Evolutionary conservation across 768 basidiomycete species (phyloP), one percentile per base, ranked within the genome.

Genomic region (Lentinula lateritia): DNA sequence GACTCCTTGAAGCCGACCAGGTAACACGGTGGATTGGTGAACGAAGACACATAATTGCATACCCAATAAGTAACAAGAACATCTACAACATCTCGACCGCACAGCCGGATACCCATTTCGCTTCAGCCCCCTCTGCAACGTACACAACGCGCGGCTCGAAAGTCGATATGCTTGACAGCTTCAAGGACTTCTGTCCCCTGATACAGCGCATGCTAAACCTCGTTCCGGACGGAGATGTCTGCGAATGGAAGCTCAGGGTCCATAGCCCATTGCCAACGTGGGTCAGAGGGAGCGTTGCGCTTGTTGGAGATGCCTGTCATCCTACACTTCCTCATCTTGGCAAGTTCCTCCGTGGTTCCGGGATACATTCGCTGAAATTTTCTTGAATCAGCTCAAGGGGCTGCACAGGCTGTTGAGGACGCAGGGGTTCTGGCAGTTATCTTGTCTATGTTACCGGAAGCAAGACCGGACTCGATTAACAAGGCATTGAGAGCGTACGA

Each of bases 341-440:
- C 13, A 6, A 7, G 5, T 15, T 58, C 28, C 32, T 6, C 20
- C 6, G 10, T 0, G 5, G 10, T 45, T 15, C 32, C 15, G 0
- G 3, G 16, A 15, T 6, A 18, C 15, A 6, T 45, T 3, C 16
- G 16, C 43, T 45, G 43, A 45, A 8, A 6, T 2, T 41, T 58
- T 38, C 5, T 42, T 9, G 39, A 60, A 35, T 52, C 62, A 16
- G 58, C 61, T 1, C 72, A 76, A 63, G 78, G 77, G 6, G 77
- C 76, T 4, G 73, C 78, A 1, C 74, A 78, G 54, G 77, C 76
- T 0, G 71, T 77, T 23, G 78, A 80, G 59, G 77, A 80, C 61
- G 76, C 69, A 2, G 73, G 73, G 0, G 71, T 74, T 1, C 63
- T 78, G 12, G 74, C 71, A 0, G 67, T 72, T 10, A 65, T 69